Evolutionary conservation across 2,329 filamentous ascomycete genomes (phyloP), one percentile per base, ranked within the genome.

Genomic region (Acarospora socialis): DNA sequence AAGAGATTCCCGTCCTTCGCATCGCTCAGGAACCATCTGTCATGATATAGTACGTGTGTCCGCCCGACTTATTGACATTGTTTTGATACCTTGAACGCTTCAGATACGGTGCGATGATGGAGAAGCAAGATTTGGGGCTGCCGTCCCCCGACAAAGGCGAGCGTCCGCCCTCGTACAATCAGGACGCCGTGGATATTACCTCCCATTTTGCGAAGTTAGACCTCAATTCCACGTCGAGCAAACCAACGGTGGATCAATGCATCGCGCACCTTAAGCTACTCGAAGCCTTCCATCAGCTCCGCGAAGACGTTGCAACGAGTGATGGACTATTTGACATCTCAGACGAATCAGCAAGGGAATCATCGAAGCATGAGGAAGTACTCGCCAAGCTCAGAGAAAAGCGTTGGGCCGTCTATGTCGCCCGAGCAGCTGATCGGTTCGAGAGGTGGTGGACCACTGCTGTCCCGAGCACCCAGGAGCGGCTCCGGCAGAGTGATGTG

Each of bases 201-300:
- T 28, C 34, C 12, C 33, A 30, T 18, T 39, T 37, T 24, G 33
- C 33, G 5, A 32, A 33, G 10, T 22, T 38, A 17, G 36, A 34
- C n/a, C 35, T 41, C n/a, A 7, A 16, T n/a, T 7, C 32, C 14
- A 29, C 10, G 6, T 18, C 35, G 9, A 16, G 4, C 4, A 21
- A 20, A 12, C 64, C 70, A 1, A 57, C 59, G 1, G 51, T 51
- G 4, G 64, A 75, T 37, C 64, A 72, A 24, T 81, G 77, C 41
- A 66, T 81, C 14, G 76, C 71, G 1, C 81, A 90, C 49, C 63
- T 87, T 17, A 82, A 81, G 49, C 60, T 87, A 1, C 61, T 87
- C 2, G 68, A 73, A 32, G 69, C 73, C 7, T 65, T 87, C 35
- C 68, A 80, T 41, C 63, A 63, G 20, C 55, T 87, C 33, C 77